Percentiles rank a stretch among this genome's conserved stretches.
These are phyloP conservation scores for Trichoderma atrobrunneum DNA, from an alignment of 2,329 filamentous ascomycete genomes.

Conservation along the genomic window DNA sequence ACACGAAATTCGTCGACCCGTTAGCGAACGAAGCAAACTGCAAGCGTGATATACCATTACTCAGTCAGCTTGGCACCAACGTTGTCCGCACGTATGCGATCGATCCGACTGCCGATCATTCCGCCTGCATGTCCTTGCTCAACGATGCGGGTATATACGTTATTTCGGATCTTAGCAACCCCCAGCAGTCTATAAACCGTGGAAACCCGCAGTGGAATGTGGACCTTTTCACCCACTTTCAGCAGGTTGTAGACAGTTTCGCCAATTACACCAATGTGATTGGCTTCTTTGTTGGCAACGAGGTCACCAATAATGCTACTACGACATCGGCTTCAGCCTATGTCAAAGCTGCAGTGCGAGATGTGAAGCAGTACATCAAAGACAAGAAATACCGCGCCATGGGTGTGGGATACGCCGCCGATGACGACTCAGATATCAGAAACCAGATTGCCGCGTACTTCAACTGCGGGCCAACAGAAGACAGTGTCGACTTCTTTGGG, in stretches of 20 bases:
- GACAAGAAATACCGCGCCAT: conserved; percentile 71
- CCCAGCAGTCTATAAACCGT: conserved; percentile 79
- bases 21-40: conserved; percentile 70
- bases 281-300: conserved; percentile 98
- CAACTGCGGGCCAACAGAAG: conserved; percentile 70
- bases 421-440: conserved; percentile 84
- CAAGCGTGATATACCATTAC: conserved; percentile 79
- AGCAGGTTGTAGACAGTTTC: conserved; percentile 75
- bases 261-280: conserved; percentile 84
- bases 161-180: conserved; percentile 84
- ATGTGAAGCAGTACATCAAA: conserved; percentile 93
- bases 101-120: conserved; percentile 75
- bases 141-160: conserved; percentile 90
- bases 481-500: conserved; percentile 92
- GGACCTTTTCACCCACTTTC: conserved; percentile 77
- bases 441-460: conserved; percentile 85
- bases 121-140: conserved; percentile 78
- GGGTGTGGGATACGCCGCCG: conserved; percentile 93
- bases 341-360: conserved; percentile 96
- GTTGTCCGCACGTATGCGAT: conserved; percentile 93
- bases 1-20: conserved; percentile 71
- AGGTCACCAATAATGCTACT: conserved; percentile 84
- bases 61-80: conserved; percentile 80
- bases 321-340: conserved; percentile 90
- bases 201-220: conserved; percentile 77